Evolutionary conservation across 192 early-diverging fungal species (phyloP), one percentile per base, ranked within the genome.

Genomic region (Backusella luteola): DNA sequence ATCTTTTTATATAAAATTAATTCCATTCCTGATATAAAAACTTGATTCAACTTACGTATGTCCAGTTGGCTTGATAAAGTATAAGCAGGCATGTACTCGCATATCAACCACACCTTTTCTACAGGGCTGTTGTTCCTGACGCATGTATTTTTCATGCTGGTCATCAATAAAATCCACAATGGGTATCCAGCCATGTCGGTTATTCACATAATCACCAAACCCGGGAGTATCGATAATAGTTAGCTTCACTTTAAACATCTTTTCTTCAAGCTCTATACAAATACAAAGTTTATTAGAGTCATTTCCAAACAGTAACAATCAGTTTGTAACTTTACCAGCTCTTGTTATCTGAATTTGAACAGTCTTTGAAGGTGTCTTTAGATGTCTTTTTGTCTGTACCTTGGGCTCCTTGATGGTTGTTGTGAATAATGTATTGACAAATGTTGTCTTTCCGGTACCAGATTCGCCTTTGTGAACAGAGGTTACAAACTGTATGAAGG

Each of bases 131-230:
- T 96, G 92, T 83, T 99, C 98, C 85, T 98, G 95, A n/a, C 93
- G 89, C 69, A 99, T 86, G 79, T 94, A 99, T 34, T 89, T 87
- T 67, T 95, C 95, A 82, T 97, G 96, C 80, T 95, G 95, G 67
- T 93, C 94, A 88, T 98, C 95, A 83, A 99, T 94, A 83, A 95
- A 93, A 79, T 96, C 92, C 79, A 96, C 81, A 79, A 99, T 94
- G 12, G 98, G 96, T 82, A 96, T 92, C 97, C 97, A 99, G 82
- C 93, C 93, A 78, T 80, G 90, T 71, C 97, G 93, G 85, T 99
- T 99, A 85, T 98, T 99, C 82, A 99, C 94, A 83, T 94, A 95
- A 82, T 99, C 97, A 77, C 97, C 96, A 82, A 96, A 99, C n/a
- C 97, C 97, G 49, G 98, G 98, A 19, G 98, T 98, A 81, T 99